Percentiles rank a stretch among this genome's conserved stretches.
phyloP scores from a whole-genome alignment of 2,329 filamentous ascomycete species.

The Rhytidhysteron rufulum region DNA sequence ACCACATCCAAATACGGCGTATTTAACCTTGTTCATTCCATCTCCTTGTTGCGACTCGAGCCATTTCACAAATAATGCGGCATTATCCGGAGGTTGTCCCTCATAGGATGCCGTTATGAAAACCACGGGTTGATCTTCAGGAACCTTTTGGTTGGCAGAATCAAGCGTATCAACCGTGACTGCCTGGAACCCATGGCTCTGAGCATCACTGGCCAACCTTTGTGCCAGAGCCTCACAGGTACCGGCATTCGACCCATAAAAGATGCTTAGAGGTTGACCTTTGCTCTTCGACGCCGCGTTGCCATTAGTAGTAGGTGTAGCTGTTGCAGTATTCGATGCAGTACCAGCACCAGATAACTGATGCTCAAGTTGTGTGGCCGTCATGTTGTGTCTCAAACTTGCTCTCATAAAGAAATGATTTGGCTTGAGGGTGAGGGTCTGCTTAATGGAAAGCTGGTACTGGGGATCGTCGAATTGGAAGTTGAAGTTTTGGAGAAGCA shows the following conservation, averaged over 20 bases:
- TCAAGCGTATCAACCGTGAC: constrained; percentile 34
- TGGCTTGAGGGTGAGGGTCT: constrained; percentile 45
- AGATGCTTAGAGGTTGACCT: constrained; percentile 32
- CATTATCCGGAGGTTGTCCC: constrained; percentile 42
- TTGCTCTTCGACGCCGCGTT: constrained; percentile 11
- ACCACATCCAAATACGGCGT: constrained; percentile 41
- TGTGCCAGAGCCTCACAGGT: constrained; percentile 42
- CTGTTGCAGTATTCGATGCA: constrained; percentile 6
- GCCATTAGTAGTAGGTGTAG: constrained; percentile 1
- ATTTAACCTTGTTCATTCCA: constrained; percentile 31
- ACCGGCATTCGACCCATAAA: constrained; percentile 40
- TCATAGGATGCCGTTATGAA: constrained; percentile 42
- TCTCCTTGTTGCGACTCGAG: constrained; percentile 23
- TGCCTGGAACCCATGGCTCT: constrained; percentile 33
- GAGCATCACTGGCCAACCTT: constrained; percentile 31
- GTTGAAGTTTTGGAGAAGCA: constrained; percentile 45
- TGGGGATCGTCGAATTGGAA: constrained; percentile 41
- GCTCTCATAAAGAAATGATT: constrained; percentile 38
- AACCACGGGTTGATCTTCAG: constrained; percentile 33
- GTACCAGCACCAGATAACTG: constrained; percentile 18
- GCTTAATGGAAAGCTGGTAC: constrained; percentile 42
- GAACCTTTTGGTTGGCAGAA: constrained; percentile 27
- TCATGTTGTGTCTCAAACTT: constrained; percentile 26
- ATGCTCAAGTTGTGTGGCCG: constrained; percentile 28
- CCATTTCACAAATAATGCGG: constrained; percentile 41